These are phyloP conservation scores for Dioscorea alata DNA, from an alignment of 106 monocot genomes.

Conservation along the genomic window DNA sequence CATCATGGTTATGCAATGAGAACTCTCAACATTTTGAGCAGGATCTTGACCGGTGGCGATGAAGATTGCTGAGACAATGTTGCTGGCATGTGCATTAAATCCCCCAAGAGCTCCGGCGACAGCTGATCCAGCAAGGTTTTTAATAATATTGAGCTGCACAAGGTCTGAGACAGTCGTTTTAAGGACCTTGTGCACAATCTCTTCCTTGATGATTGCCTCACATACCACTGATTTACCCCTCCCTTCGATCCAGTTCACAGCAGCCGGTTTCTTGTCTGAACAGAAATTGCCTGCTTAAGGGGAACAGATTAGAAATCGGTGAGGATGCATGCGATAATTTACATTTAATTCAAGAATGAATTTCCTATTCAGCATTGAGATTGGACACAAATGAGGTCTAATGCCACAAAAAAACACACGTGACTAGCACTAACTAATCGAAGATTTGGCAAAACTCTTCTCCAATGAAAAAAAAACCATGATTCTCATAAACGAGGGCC, in stretches of 20 bases:
- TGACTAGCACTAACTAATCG: no score
- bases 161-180: constrained; percentile 62
- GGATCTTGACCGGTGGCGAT: constrained; percentile 95
- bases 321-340: neutral
- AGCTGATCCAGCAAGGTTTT: constrained; percentile 91
- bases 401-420: no score
- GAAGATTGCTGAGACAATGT: constrained; percentile 78
- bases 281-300: constrained; percentile 75
- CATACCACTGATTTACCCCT: constrained; percentile 91
- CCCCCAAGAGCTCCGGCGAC: constrained; percentile 87
- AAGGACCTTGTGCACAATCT: constrained; percentile 67
- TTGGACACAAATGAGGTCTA: no score
- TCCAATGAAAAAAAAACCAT: no score
- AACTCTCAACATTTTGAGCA: constrained; percentile 93
- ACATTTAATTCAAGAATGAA: no score
- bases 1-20: constrained; percentile 91
- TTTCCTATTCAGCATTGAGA: no score
- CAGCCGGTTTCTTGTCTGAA: constrained; percentile 88
- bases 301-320: neutral
- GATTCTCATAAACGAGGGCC: no score
- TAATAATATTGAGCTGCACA: constrained; percentile 72
- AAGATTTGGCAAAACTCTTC: no score
- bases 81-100: constrained; percentile 91
- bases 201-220: constrained; percentile 72
- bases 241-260: constrained; percentile 94